Conservation (phyloP, 345 rosid species). For the Kernera saxatilis region DNA sequence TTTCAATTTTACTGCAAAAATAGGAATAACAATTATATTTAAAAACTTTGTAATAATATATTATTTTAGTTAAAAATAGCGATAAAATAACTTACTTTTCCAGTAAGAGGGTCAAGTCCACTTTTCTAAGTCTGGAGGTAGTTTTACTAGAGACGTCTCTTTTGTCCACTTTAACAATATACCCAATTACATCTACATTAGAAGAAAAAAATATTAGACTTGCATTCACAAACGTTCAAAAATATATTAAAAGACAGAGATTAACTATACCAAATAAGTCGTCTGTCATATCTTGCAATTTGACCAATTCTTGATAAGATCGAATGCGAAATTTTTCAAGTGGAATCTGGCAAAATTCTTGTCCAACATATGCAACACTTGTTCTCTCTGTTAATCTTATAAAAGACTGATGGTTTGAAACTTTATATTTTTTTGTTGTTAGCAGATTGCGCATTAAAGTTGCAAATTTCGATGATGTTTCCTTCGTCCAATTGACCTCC, state of each 20-base stretch:
- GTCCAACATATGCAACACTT: not conserved
- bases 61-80: too few species aligned
- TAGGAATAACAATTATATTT: too few species aligned
- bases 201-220: not conserved
- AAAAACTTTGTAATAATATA: too few species aligned
- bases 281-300: not conserved
- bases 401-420: not conserved
- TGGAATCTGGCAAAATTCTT: not conserved
- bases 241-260: not conserved
- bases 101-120: not conserved
- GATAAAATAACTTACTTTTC: not conserved
- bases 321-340: rapidly evolving
- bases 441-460: not conserved
- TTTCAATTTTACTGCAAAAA: too few species aligned
- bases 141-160: not conserved
- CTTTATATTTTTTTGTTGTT: not conserved
- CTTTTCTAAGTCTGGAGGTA: not conserved
- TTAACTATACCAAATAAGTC: not conserved
- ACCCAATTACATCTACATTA: not conserved
- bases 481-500: not conserved
- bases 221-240: too few species aligned
- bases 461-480: not conserved
- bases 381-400: not conserved
- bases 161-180: not conserved
- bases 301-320: not conserved